These are phyloP conservation scores for Metarhizium humberi DNA, from an alignment of 2,329 filamentous ascomycete species.

Conservation along the genomic window DNA sequence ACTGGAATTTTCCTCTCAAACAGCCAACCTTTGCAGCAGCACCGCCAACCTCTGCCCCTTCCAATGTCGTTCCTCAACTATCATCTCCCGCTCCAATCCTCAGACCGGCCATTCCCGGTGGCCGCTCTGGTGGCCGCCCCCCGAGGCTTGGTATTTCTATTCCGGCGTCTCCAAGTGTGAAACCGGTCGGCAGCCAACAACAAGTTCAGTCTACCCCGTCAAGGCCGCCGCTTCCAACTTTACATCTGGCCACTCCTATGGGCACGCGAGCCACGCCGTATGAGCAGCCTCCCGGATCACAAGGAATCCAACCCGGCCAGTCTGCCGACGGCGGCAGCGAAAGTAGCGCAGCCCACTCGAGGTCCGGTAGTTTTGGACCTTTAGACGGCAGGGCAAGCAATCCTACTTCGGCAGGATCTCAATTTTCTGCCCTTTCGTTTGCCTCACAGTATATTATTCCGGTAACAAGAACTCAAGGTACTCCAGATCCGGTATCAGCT, in stretches of 20 bases:
- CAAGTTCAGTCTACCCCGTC: conserved; percentile 23
- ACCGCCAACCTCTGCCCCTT: conserved; percentile 20
- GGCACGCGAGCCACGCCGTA: conserved; percentile 67
- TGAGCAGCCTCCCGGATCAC: conserved; percentile 47
- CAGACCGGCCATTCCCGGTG: conserved; percentile 71
- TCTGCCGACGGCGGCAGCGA: conserved; percentile 73
- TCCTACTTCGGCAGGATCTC: conserved; percentile 78
- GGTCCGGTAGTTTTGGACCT: conserved; percentile 75
- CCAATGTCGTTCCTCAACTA: conserved; percentile 47
- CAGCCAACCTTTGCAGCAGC: conserved; percentile 12
- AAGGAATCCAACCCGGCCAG: conserved; percentile 45
- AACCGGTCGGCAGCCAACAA: conserved; percentile 54
- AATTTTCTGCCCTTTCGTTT: conserved; percentile 76
- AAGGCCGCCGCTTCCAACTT: conserved; percentile 57
- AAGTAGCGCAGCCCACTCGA: conserved; percentile 67
- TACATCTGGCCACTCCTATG: conserved; percentile 83
- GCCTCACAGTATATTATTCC: conserved; percentile 63
- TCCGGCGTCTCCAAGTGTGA: conserved; percentile 73
- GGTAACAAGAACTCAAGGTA: conserved; percentile 53
- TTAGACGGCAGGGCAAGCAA: conserved; percentile 69
- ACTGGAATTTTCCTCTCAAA: conserved; percentile 3
- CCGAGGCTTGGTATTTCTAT: conserved; percentile 84
- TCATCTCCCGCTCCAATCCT: conserved; percentile 71
- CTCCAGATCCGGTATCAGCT: conserved; percentile 78
- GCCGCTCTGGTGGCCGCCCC: conserved; percentile 53